phyloP scores from a whole-genome alignment of 208 protist species.

The Willaertia magna region DNA sequence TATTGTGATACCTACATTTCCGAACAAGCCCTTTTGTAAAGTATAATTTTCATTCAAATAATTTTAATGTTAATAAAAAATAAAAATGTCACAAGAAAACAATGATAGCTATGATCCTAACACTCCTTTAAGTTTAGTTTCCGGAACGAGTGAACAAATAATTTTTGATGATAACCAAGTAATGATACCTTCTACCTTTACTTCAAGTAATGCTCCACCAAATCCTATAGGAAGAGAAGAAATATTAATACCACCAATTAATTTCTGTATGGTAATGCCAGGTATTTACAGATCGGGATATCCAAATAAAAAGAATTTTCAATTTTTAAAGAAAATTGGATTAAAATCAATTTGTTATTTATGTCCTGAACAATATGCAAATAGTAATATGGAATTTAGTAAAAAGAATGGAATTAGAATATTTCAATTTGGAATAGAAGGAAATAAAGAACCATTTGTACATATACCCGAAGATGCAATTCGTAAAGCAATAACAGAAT shows the following conservation, averaged over 20 bases:
- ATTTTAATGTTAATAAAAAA: background rate
- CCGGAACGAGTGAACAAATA: too few relatives aligned
- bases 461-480: constrained; percentile 81
- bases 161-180: too few relatives aligned
- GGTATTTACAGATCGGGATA: constrained; percentile 88
- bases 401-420: constrained; percentile 58
- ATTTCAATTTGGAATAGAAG: constrained; percentile 81
- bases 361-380: constrained; percentile 76
- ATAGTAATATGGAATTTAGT: constrained; percentile 79
- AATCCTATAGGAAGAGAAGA: background rate
- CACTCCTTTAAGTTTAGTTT: too few relatives aligned
- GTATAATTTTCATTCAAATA: background rate
- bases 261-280: constrained; percentile 86
- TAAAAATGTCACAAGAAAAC: background rate
- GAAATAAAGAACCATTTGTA: constrained; percentile 91
- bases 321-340: constrained; percentile 77
- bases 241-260: constrained; percentile 49
- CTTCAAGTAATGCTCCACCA: background rate
- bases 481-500: constrained; percentile 54
- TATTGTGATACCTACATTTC: background rate
- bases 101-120: background rate
- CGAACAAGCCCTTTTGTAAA: background rate
- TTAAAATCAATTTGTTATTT: constrained; percentile 83
- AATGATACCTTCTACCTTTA: background rate
- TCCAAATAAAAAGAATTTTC: constrained; percentile 88